A percentile compares a stretch with the other conserved stretches of the same genome.
Conservation (phyloP, 106 monocot species). For the Dioscorea alata region DNA sequence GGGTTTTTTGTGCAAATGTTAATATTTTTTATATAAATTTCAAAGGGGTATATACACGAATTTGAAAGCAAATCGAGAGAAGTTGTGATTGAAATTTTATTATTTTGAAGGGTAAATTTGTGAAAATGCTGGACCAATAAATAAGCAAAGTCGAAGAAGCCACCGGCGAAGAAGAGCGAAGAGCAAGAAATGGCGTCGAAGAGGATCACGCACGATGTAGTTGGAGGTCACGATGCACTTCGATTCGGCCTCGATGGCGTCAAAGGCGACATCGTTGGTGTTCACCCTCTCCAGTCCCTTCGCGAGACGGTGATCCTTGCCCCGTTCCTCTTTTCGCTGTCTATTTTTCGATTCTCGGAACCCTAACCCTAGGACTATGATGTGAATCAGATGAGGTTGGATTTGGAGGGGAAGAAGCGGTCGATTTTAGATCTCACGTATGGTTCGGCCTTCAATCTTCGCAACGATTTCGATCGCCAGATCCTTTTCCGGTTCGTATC, state of each 20-base stretch:
- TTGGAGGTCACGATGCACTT: slow-evolving; percentile 47
- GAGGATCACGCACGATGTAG: slow-evolving; percentile 50
- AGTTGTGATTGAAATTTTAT: background rate
- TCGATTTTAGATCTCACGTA: slow-evolving; percentile 54
- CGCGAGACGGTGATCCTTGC: slow-evolving; percentile 36
- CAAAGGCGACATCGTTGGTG: slow-evolving; percentile 69
- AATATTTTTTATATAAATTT: too few relatives aligned
- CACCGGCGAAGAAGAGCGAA: background rate
- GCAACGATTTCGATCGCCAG: slow-evolving; percentile 89
- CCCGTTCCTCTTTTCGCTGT: background rate
- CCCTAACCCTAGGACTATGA: background rate
- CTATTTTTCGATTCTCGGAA: background rate
- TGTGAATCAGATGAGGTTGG: slow-evolving; percentile 29
- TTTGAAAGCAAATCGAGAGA: too few relatives aligned
- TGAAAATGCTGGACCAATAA: background rate
- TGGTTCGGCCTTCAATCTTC: slow-evolving; percentile 66
- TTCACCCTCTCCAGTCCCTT: slow-evolving; percentile 63
- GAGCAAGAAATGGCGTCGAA: slow-evolving; percentile 19
- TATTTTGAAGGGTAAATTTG: background rate
- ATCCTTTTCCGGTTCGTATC: slow-evolving; percentile 67
- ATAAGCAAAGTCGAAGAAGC: background rate
- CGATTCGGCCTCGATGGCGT: slow-evolving; percentile 75
- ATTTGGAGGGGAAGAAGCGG: slow-evolving; percentile 74
- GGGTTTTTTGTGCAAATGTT: background rate
- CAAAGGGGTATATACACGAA: too few relatives aligned